These are phyloP conservation scores for Nakazawaea anatomiae DNA, from an alignment of 805 yeast genomes.

Conservation along the genomic window DNA sequence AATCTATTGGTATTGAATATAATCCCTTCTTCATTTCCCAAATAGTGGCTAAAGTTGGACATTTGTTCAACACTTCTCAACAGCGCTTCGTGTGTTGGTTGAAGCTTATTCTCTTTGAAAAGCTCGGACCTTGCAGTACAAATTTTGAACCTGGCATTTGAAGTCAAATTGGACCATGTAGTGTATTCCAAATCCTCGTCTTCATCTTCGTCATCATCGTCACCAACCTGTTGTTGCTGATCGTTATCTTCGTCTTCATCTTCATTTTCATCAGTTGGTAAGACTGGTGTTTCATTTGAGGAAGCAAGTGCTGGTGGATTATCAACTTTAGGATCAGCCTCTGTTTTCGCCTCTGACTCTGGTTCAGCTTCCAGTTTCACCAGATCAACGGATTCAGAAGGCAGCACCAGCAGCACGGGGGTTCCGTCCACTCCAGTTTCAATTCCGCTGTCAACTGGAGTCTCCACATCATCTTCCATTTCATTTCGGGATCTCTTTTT, in stretches of 20 bases:
- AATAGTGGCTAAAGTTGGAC: constrained; percentile 50
- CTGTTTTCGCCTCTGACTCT: not conserved
- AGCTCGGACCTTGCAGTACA: constrained; percentile 63
- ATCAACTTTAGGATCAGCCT: not conserved
- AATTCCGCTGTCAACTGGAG: not conserved
- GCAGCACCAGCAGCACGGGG: not conserved
- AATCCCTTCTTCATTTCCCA: constrained; percentile 28
- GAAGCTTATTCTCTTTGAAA: constrained; percentile 55
- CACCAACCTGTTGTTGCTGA: constrained; percentile 14
- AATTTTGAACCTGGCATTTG: constrained; percentile 71
- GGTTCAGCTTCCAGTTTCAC: constrained; percentile 4
- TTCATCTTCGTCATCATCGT: constrained; percentile 39
- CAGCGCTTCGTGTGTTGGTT: constrained; percentile 64
- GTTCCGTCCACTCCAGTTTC: not conserved
- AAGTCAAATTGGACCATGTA: constrained; percentile 80
- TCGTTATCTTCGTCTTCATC: constrained; percentile 35
- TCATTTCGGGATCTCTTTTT: constrained; percentile 29
- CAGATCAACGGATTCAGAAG: not conserved
- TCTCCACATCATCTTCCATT: constrained; percentile 8
- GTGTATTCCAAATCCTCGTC: constrained; percentile 74
- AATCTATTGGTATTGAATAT: constrained; percentile 23
- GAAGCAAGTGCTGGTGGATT: not conserved
- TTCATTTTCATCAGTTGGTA: constrained; percentile 37
- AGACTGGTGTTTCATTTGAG: constrained; percentile 1
- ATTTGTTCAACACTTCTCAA: constrained; percentile 61